Base-by-base conservation (phyloP, 306 rosid genomes). In the Chamaecrista fasciculata region DNA sequence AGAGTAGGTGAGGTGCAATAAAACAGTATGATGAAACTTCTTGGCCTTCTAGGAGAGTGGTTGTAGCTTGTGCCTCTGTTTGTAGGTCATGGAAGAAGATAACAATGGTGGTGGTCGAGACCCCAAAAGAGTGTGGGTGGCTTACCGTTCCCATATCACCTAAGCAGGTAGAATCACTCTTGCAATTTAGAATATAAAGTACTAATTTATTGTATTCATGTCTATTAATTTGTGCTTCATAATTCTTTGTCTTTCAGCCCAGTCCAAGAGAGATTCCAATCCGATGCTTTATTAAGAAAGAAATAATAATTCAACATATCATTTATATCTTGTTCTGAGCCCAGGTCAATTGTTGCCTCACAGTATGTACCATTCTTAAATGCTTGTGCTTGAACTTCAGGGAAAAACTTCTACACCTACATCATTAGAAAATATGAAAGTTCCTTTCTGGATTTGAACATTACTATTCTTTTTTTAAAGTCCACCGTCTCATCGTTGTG, bases 101-200 rank as follows among this genome's bases (percentile, higher is more conserved):
- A 62, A 86, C 98, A 1, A 81, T 85, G 64, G 87, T 78, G 65
- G 83, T 90, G 20, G 91, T 93, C 34, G 83, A 84, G 71, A 93
- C 98, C 78, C 94, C 88, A 0, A 96, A 93, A 71, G 85, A 86
- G 71, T 88, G 89, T 81, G 92, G 97, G 50, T 85, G 67, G 68
- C 76, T 93, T 60, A 93, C 97, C 34, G 90, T 90, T 69, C 96
- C 98, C 18, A 86, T 93, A 67, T 93, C 98, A 33, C 79, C 90
- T 50, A 93, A 90, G 79, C 98, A 88, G 97, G 98, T 90, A 62
- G n/a, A n/a, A n/a, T n/a, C n/a, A n/a, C n/a, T n/a, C n/a, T n/a
- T n/a, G n/a, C n/a, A 40, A 75, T 8, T 76, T 44, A 14, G 66
- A 21, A 50, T 43, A 57, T 15, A 26, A 48, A 59, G 55, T 53